phyloP scores from a whole-genome alignment of 306 rosid species.

The Erythrophleum fordii region DNA sequence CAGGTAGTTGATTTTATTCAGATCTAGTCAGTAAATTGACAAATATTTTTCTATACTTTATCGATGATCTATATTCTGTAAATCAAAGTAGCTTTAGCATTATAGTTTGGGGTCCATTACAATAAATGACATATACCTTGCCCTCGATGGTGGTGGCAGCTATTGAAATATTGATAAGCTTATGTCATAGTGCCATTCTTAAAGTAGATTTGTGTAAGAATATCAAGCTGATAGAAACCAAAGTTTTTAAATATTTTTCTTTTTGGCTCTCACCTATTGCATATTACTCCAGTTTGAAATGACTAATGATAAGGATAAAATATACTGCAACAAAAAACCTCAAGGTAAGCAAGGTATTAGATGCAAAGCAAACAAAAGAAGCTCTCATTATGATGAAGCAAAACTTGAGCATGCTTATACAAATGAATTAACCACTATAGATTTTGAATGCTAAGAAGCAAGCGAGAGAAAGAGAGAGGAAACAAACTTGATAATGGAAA shows the following conservation, averaged over 20 bases:
- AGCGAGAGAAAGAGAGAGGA: neutral
- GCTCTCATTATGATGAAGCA: neutral
- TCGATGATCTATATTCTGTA: no score
- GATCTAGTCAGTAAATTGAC: no score
- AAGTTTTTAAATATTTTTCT: neutral
- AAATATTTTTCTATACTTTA: no score
- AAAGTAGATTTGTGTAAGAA: no score
- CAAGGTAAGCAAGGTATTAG: constrained; percentile 52
- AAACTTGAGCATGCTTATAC: neutral
- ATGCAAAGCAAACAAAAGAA: constrained; percentile 42
- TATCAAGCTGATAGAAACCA: neutral
- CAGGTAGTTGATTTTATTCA: no score
- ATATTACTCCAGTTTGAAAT: neutral
- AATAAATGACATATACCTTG: no score
- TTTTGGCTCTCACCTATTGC: neutral
- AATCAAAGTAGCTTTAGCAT: no score
- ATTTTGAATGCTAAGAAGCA: neutral
- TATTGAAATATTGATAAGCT: no score
- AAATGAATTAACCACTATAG: neutral
- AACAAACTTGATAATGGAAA: constrained; percentile 34
- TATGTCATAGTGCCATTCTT: no score
- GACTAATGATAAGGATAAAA: neutral
- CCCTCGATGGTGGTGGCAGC: no score
- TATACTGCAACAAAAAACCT: neutral
- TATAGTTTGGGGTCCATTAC: no score